Evolutionary conservation across 192 early-diverging fungal species (phyloP).

Genomic region (Linnemannia exigua): DNA sequence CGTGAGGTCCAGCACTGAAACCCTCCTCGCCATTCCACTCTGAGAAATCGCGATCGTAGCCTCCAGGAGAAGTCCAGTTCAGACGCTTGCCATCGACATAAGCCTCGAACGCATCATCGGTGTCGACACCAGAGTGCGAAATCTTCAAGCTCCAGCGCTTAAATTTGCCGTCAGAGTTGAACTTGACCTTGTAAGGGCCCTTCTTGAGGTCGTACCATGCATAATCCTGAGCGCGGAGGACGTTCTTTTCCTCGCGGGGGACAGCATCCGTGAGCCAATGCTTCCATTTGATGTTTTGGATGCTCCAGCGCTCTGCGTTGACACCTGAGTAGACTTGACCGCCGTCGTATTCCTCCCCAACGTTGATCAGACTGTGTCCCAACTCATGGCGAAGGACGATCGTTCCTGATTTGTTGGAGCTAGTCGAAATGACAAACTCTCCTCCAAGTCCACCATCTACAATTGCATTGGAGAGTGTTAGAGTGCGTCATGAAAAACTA

Average conservation of each 20-base stretch:
- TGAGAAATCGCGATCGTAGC: constrained; percentile 65
- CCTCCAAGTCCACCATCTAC: constrained; percentile 72
- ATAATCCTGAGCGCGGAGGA: constrained; percentile 65
- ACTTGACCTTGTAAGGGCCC: constrained; percentile 65
- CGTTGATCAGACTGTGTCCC: constrained; percentile 52
- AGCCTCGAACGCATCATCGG: constrained; percentile 60
- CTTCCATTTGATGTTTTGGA: constrained; percentile 68
- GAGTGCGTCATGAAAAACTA: background rate
- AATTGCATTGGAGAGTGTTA: no score
- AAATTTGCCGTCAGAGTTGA: constrained; percentile 64
- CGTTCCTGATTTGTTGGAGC: constrained; percentile 66
- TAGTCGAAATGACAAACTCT: constrained; percentile 73
- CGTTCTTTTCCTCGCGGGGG: constrained; percentile 57
- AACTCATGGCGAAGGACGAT: constrained; percentile 72
- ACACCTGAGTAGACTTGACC: constrained; percentile 63
- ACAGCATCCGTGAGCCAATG: constrained; percentile 66
- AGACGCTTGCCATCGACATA: constrained; percentile 66
- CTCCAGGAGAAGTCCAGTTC: constrained; percentile 63
- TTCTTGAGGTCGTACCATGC: constrained; percentile 73
- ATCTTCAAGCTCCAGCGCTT: constrained; percentile 69
- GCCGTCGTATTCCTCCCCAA: constrained; percentile 54
- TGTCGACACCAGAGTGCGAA: constrained; percentile 70
- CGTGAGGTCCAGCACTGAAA: constrained; percentile 61
- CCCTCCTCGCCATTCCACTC: constrained; percentile 58
- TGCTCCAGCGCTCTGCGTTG: constrained; percentile 62